Percentiles rank a stretch among this genome's conserved stretches.
Conservation (phyloP, 1,139 yeast genomes). For the Arxiozyma slooffiae region DNA sequence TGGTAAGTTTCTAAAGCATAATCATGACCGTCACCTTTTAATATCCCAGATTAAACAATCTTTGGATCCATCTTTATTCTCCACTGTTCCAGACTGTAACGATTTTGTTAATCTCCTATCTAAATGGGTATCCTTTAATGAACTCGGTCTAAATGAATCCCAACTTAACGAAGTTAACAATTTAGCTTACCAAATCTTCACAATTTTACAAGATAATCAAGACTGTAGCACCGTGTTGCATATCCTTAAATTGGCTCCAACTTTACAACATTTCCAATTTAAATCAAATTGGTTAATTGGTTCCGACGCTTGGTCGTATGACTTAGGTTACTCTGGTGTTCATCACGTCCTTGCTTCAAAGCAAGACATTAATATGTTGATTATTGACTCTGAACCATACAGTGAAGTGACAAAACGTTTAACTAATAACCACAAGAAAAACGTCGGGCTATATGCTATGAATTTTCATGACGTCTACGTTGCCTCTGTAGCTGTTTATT, state of each 20-base stretch:
- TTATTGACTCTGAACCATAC: slow-evolving; percentile 89
- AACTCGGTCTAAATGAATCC: slow-evolving; percentile 24
- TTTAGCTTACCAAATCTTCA: slow-evolving; percentile 32
- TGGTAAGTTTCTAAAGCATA: slow-evolving; percentile 58
- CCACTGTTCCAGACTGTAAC: slow-evolving; percentile 35
- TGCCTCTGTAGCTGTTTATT: slow-evolving; percentile 88
- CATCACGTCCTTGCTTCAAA: slow-evolving; percentile 74
- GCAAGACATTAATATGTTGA: slow-evolving; percentile 70
- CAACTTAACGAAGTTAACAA: slow-evolving; percentile 29
- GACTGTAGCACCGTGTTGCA: slow-evolving; percentile 34
- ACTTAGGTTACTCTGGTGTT: slow-evolving; percentile 84
- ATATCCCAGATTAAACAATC: slow-evolving; percentile 41
- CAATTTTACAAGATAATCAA: slow-evolving; percentile 31
- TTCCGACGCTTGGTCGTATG: slow-evolving; percentile 93
- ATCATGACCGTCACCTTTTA: slow-evolving; percentile 44
- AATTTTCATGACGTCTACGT: slow-evolving; percentile 84
- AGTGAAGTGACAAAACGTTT: slow-evolving; percentile 23
- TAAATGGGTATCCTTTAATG: slow-evolving; percentile 51
- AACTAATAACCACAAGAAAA: slow-evolving; percentile 56
- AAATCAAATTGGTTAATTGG: slow-evolving; percentile 78
- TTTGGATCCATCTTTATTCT: slow-evolving; percentile 42
- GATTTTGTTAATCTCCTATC: slow-evolving; percentile 52
- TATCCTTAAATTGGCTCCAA: slow-evolving; percentile 39
- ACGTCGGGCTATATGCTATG: slow-evolving; percentile 92
- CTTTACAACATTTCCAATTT: slow-evolving; percentile 38